Base-by-base conservation (phyloP, 768 basidiomycete species). In the Holtermannia corniformis region DNA sequence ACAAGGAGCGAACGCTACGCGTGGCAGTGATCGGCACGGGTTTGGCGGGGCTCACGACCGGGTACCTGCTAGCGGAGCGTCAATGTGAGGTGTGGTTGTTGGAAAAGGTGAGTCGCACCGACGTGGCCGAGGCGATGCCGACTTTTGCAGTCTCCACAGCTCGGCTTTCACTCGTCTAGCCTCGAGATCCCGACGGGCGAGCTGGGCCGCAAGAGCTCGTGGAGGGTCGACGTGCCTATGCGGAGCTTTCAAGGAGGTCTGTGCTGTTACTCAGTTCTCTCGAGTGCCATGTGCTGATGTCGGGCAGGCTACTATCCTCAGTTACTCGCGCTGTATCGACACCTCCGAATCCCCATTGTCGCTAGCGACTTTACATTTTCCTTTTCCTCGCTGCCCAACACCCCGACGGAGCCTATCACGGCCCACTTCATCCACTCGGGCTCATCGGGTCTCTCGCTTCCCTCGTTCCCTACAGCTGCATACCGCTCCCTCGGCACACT, bases 161-260 rank as follows among this genome's bases (percentile, higher is more conserved):
- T 86, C 10, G 84, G 85, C 11, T 84, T 87, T 81, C 85, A 85
- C 67, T 78, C 81, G 3, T 75, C 80, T 4, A 73, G 71, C 20
- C 57, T 76, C 19, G 54, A 63, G 3, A 51, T 73, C 3, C 63
- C 66, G 21, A 10, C 50, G 3, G 75, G 67, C 3, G 54, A 70
- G 10, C 23, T 47, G 45, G 14, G 14, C 25, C 45, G 10, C 21
- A 10, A 21, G 41, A 23, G 41, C 10, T 43, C 26, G 51, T 80
- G 79, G 60, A 52, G 65, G n/a, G 76, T 87, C 2, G 85, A 87
- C 63, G 85, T 86, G 0, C 86, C 86, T 0, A 87, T 87, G 86
- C 74, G 86, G 40, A 82, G 82, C 1, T 87, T 87, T 64, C 85
- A 87, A 76, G 82, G 82, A 73, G 84, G 84, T 82, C 50, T 47